Evolutionary conservation across 805 yeast species (phyloP).

Genomic region (Kodamaea nitidulidarum): DNA sequence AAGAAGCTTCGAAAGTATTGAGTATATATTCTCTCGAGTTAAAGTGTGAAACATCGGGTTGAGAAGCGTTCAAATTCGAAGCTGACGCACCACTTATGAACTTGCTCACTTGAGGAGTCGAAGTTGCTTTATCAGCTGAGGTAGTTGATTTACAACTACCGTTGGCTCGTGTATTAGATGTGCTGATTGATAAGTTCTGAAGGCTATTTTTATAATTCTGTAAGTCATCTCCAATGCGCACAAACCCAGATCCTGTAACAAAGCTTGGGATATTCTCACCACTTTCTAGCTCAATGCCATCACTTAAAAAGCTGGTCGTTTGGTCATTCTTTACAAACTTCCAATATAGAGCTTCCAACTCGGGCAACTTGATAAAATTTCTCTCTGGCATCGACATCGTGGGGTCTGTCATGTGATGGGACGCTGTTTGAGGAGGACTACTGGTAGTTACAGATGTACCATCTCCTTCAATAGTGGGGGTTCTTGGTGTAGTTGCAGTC

Average conservation of each 20-base stretch:
- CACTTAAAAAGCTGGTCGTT: conserved; percentile 17
- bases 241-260: conserved; percentile 37
- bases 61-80: conserved; percentile 5
- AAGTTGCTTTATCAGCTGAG: neutral
- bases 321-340: conserved; percentile 27
- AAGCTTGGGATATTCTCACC: conserved; percentile 24
- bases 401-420: conserved; percentile 6
- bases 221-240: conserved; percentile 26
- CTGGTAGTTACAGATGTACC: too few relatives aligned
- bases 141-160: neutral
- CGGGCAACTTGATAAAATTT: conserved; percentile 13
- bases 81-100: neutral
- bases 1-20: conserved; percentile 17
- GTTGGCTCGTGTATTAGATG: conserved; percentile 9
- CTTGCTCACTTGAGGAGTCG: neutral
- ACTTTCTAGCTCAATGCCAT: conserved; percentile 27
- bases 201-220: conserved; percentile 22
- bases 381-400: conserved; percentile 13
- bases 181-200: conserved; percentile 17
- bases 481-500: too few relatives aligned
- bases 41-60: conserved; percentile 14
- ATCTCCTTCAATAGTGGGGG: too few relatives aligned
- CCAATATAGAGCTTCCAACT: conserved; percentile 45
- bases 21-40: conserved; percentile 19
- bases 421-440: too few relatives aligned